A percentile compares a stretch with the other conserved stretches of the same genome.
Conservation (phyloP, 2,329 filamentous ascomycete species). For the Thelonectria discophora region DNA sequence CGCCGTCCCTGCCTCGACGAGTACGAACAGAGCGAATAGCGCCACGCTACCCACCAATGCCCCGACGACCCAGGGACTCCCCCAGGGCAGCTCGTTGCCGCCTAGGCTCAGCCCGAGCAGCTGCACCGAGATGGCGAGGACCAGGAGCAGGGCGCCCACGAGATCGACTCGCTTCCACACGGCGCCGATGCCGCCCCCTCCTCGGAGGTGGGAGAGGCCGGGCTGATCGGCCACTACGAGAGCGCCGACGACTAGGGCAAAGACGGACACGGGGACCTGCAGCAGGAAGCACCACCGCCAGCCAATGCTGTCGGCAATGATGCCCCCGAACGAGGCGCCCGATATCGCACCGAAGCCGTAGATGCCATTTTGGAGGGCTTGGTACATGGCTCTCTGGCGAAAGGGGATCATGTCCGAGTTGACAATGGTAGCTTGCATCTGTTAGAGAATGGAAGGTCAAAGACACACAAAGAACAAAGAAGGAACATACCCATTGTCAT, state of each 20-base stretch:
- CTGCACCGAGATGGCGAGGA: conserved; percentile 66
- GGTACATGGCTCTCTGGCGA: conserved; percentile 64
- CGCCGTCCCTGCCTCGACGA: conserved; percentile 58
- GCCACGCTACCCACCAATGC: conserved; percentile 54
- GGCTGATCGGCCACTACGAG: conserved; percentile 60
- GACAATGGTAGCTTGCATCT: conserved; percentile 57
- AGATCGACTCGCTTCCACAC: conserved; percentile 67
- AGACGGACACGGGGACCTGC: conserved; percentile 66
- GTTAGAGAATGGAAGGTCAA: neutral
- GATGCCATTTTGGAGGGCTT: conserved; percentile 68
- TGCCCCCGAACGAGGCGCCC: conserved; percentile 71
- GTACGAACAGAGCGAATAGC: conserved; percentile 56
- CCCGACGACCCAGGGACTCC: conserved; percentile 56
- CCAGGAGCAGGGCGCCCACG: conserved; percentile 63
- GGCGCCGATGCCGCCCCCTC: conserved; percentile 45
- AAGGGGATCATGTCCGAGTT: conserved; percentile 73
- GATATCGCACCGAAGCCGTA: conserved; percentile 70
- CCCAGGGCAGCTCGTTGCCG: conserved; percentile 64
- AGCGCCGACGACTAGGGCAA: conserved; percentile 63
- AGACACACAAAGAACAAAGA: neutral
- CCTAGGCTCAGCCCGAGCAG: conserved; percentile 64
- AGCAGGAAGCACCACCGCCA: conserved; percentile 75
- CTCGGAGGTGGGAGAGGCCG: conserved; percentile 40
- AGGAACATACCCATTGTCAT: conserved; percentile 70
- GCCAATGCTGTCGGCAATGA: conserved; percentile 70